phyloP scores from a whole-genome alignment of 2,329 filamentous ascomycete genomes.

The Microcyclospora tardicrescens region DNA sequence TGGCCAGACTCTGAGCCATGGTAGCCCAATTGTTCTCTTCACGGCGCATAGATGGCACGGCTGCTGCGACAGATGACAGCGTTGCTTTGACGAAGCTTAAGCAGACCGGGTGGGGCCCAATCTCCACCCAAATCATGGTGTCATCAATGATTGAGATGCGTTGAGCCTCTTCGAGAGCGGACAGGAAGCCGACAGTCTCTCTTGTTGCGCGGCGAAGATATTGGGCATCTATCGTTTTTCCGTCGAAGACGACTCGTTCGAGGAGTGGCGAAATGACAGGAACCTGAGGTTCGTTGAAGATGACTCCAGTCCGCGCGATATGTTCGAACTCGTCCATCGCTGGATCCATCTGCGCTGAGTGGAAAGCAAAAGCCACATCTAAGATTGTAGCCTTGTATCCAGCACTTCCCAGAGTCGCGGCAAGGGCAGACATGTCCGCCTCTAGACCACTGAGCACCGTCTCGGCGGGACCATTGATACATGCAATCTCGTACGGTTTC shows the following conservation, averaged over 20 bases:
- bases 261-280: conserved; percentile 18
- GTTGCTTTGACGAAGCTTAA: conserved; percentile 2
- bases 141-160: conserved; percentile 7
- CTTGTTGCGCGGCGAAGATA: conserved; percentile 17
- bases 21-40: background rate
- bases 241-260: conserved; percentile 12
- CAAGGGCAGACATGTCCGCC: conserved; percentile 1
- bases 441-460: conserved; percentile 12
- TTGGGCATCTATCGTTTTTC: conserved; percentile 4
- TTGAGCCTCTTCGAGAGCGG: conserved; percentile 1
- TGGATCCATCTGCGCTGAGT: conserved; percentile 18
- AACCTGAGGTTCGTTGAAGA: conserved; percentile 13
- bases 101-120: conserved; percentile 8
- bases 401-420: conserved; percentile 2
- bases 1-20: conserved; percentile 26
- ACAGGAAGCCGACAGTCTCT: conserved; percentile 32
- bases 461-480: conserved; percentile 13
- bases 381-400: conserved; percentile 7
- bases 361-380: conserved; percentile 18
- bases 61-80: too few species aligned
- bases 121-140: conserved; percentile 6
- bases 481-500: conserved; percentile 9
- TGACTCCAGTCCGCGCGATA: conserved; percentile 5
- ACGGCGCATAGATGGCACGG: background rate
- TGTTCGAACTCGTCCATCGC: conserved; percentile 13